These are phyloP conservation scores for Malassezia cuniculi DNA, from an alignment of 1,284 basidiomycete genomes.

Conservation along the genomic window DNA sequence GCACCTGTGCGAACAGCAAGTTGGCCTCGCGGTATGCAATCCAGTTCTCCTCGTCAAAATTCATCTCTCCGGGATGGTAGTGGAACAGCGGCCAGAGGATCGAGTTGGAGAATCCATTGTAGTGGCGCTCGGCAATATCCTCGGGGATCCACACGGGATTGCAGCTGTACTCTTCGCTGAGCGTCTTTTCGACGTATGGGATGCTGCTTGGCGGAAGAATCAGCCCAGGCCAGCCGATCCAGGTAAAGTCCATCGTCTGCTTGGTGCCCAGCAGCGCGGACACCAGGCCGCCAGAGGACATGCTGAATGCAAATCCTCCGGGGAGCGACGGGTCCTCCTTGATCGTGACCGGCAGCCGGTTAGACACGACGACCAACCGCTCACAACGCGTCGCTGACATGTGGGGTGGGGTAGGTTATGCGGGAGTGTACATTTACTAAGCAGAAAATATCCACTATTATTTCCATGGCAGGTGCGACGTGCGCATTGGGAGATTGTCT, in stretches of 20 bases:
- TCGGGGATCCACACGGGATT: conserved; percentile 95
- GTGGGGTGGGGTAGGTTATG: no score
- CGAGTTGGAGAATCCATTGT: conserved; percentile 96
- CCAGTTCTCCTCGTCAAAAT: conserved; percentile 98
- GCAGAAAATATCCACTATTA: no score
- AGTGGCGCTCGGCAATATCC: conserved; percentile 91
- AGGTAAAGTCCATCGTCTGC: conserved; percentile 42
- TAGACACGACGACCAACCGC: conserved; percentile 84
- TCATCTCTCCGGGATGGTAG: conserved; percentile 72
- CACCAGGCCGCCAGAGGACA: conserved; percentile 42
- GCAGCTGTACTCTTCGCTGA: conserved; percentile 89
- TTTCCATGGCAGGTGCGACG: conserved; percentile 5
- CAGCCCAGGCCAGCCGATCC: conserved; percentile 45
- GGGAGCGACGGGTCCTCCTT: conserved; percentile 33
- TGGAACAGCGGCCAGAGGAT: conserved; percentile 99
- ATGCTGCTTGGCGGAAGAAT: conserved; percentile 28
- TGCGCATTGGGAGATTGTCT: conserved; percentile 27
- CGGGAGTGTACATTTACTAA: neutral
- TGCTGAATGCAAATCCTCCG: conserved; percentile 38
- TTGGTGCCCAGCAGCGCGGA: conserved; percentile 41
- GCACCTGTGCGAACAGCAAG: conserved; percentile 78
- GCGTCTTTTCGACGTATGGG: conserved; percentile 49
- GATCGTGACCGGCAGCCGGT: conserved; percentile 61
- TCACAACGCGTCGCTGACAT: neutral
- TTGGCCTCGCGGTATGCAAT: conserved; percentile 94